Conservation (phyloP, 75 land plant species). For the Larix kaempferi region DNA sequence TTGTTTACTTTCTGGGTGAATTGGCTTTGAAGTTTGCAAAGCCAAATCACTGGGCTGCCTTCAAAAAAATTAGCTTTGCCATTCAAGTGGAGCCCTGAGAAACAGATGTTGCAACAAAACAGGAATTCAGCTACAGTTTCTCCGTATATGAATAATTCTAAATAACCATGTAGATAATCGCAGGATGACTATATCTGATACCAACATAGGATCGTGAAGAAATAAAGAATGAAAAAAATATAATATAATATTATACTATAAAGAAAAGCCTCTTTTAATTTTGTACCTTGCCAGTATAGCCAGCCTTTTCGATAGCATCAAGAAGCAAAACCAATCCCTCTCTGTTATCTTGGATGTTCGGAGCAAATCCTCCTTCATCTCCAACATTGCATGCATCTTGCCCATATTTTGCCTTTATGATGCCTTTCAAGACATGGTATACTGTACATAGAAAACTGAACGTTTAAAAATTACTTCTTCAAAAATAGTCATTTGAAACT, state of each 20-base stretch:
- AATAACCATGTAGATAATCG: not conserved
- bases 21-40: not conserved
- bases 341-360: slow-evolving; percentile 95
- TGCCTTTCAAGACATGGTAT: slow-evolving; percentile 84
- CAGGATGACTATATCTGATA: not conserved
- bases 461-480: not conserved
- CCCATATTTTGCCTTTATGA: slow-evolving; percentile 91
- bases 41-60: not conserved
- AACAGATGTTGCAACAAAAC: not conserved
- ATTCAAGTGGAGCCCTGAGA: not conserved
- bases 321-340: slow-evolving; percentile 83
- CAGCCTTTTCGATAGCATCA: slow-evolving; percentile 95
- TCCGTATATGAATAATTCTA: not conserved
- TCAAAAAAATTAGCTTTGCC: too few species aligned
- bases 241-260: not conserved
- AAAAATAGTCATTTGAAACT: slow-evolving; percentile 1
- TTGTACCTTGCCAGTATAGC: slow-evolving; percentile 89
- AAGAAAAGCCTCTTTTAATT: not conserved
- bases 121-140: not conserved
- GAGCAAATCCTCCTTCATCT: slow-evolving; percentile 99
- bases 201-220: not conserved
- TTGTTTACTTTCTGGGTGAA: not conserved
- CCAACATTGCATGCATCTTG: slow-evolving; percentile 99
- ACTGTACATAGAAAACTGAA: slow-evolving; percentile 40
- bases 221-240: not conserved